Base-by-base conservation (phyloP, 1,284 basidiomycete species). In the Gomphus sp. region DNA sequence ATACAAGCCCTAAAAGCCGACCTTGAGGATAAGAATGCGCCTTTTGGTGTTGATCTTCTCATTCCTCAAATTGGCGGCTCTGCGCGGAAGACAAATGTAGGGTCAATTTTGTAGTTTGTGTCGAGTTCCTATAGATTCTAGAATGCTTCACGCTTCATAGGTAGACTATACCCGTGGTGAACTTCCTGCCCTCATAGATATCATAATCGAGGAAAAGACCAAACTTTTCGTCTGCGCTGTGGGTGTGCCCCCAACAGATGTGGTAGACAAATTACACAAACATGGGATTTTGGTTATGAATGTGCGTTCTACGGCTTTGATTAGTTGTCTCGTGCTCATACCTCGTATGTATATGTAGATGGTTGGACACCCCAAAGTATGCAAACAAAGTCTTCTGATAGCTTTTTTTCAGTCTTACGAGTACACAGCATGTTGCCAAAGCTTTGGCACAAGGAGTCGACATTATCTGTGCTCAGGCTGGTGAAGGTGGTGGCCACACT, bases 1-100 rank as follows among this genome's bases (percentile, higher is more conserved):
- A 93, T 94, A 62, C 76, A 77, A 60, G 81, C 80, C 2, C 73
- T 93, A 60, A 95, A 93, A 73, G 75, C 76, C 37, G 76, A 80
- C 65, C 73, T 94, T 33, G 76, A 79, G 59, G 77, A 90, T 71
- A 81, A 82, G 68, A 84, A 82, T 55, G 82, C 80, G 31, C 88
- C 91, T 0, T 95, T 93, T 65, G 93, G 92, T 59, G 89, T 95
- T 52, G 92, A 95, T 69, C 75, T 94, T 53, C 80, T 93, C 36
- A 74, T 94, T 37, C 93, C 92, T 14, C 86, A 90, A 66, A 80
- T 93, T 22, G 90, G 89, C 34, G 88, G 86, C 34, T 82, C 71
- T 62, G 91, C 92, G 9, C 80, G 91, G 63, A 92, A 91, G 76
- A 93, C 91, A 28, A 93, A 93, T 70, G 87, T 87, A 70, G 61